Conservation (phyloP, 2,329 filamentous ascomycete species). For the Cercospora canescens region DNA sequence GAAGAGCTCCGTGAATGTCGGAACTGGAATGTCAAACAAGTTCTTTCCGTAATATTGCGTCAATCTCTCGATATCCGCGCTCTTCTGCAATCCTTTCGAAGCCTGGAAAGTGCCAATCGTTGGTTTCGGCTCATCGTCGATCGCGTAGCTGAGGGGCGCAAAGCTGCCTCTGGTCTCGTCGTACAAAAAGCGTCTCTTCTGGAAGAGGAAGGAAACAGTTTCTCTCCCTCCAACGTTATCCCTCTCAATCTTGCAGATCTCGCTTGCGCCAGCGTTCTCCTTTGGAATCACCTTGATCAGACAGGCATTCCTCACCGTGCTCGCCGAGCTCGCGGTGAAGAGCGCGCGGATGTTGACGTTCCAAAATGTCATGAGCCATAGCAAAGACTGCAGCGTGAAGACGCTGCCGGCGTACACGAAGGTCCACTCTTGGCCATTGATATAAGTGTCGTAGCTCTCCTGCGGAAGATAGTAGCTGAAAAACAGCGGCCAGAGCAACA, state of each 20-base stretch:
- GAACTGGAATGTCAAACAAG: conserved; percentile 96
- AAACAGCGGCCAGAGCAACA: conserved; percentile 89
- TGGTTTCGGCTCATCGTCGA: conserved; percentile 85
- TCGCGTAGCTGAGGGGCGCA: conserved; percentile 74
- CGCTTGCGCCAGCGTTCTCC: conserved; percentile 83
- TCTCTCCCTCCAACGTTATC: conserved; percentile 75
- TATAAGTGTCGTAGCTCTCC: conserved; percentile 85
- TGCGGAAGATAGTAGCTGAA: conserved; percentile 81
- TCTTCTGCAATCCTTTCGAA: conserved; percentile 71
- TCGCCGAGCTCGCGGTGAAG: conserved; percentile 76
- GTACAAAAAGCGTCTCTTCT: conserved; percentile 95
- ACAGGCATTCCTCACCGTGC: conserved; percentile 69
- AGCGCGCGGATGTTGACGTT: conserved; percentile 81
- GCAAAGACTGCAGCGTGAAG: conserved; percentile 79
- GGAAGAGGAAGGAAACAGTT: conserved; percentile 88
- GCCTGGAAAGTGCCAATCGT: conserved; percentile 75
- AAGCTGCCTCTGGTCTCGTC: conserved; percentile 71
- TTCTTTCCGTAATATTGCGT: conserved; percentile 95
- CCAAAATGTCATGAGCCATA: conserved; percentile 98
- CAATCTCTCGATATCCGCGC: conserved; percentile 74
- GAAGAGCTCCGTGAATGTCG: conserved; percentile 93
- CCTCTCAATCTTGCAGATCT: conserved; percentile 79
- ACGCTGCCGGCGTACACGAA: conserved; percentile 92
- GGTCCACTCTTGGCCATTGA: conserved; percentile 95
- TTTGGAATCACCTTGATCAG: conserved; percentile 92